Base-by-base conservation (phyloP, 1,139 yeast genomes). In the Schwanniomyces etchellsii region DNA sequence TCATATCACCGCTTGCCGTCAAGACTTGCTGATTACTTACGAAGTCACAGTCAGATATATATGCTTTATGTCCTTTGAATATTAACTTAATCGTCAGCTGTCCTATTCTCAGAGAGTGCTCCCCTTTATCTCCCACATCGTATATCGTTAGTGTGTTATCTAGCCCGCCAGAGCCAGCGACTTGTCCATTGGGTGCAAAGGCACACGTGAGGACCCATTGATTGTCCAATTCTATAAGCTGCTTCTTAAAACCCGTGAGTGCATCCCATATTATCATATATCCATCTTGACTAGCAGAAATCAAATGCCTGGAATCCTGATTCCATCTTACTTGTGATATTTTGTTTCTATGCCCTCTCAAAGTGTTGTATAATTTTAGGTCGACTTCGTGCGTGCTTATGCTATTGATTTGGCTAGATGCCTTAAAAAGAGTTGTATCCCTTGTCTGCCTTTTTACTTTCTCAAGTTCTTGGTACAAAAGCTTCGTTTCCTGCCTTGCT, bases 281-380 rank as follows among this genome's bases (percentile, higher is more conserved):
- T 2, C 96, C 96, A 55, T 89, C 96, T 50, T 85, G 95, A 20
- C 93, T 79, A 0, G 88, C 86, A 27, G 88, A 76, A 7, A 86
- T 57, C 3, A 89, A 50, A 26, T 64, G 67, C 25, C 60, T 55
- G 11, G 84, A 74, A 45, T 82, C 81, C 1, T 61, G 50, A 30
- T 79, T 70, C 91, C 95, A 83, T 32, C 75, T 66, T 40, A 83
- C 61, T 38, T 77, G 77, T 12, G 79, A 70, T 14, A 88, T 71
- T 49, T 88, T 85, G 45, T 79, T 81, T 40, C 71, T 75, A 51
- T 88, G 96, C 0, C 95, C 96, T 37, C 61, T 69, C 30, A 83
- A 60, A 0, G 74, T 63, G 34, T 53, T 52, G 37, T 62, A 60
- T 15, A 60, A 48, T 33, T 49, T 59, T 18, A 67, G 54, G 31